Evolutionary conservation across 345 rosid species (phyloP).

Genomic region (Atalantia buxifolia): DNA sequence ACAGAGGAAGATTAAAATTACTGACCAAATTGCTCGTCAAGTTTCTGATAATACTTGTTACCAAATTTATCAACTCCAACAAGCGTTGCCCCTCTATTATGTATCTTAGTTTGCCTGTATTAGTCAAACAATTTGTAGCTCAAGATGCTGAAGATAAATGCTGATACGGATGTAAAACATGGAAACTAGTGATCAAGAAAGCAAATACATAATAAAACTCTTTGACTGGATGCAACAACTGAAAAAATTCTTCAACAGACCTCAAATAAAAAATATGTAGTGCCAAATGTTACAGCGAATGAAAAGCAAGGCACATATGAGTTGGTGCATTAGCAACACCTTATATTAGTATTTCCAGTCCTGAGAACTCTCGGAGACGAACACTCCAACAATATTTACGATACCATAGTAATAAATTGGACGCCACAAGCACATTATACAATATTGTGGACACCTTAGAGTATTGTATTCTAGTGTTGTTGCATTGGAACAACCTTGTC

Average conservation of each 20-base stretch:
- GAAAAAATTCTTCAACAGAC: neutral
- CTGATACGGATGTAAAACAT: neutral
- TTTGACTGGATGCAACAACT: neutral
- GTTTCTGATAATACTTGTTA: conserved; percentile 86
- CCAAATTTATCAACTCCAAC: conserved; percentile 90
- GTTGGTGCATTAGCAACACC: neutral
- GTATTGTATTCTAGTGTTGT: neutral
- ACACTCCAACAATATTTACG: neutral
- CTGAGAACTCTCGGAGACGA: neutral
- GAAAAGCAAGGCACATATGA: neutral
- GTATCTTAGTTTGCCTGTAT: conserved; percentile 91
- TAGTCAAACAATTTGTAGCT: conserved; percentile 13
- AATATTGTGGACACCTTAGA: neutral
- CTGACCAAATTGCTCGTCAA: conserved; percentile 69
- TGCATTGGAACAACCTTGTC: neutral
- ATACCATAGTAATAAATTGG: neutral
- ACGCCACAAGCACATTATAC: neutral
- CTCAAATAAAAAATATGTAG: too few relatives aligned
- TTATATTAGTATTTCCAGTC: neutral
- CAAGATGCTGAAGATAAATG: neutral
- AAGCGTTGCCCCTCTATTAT: conserved; percentile 77
- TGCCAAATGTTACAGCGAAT: neutral
- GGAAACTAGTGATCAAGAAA: neutral
- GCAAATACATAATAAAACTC: neutral
- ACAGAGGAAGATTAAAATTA: conserved; percentile 5